Conservation (phyloP, 768 basidiomycete genomes). For the Tulasnella sp. region DNA sequence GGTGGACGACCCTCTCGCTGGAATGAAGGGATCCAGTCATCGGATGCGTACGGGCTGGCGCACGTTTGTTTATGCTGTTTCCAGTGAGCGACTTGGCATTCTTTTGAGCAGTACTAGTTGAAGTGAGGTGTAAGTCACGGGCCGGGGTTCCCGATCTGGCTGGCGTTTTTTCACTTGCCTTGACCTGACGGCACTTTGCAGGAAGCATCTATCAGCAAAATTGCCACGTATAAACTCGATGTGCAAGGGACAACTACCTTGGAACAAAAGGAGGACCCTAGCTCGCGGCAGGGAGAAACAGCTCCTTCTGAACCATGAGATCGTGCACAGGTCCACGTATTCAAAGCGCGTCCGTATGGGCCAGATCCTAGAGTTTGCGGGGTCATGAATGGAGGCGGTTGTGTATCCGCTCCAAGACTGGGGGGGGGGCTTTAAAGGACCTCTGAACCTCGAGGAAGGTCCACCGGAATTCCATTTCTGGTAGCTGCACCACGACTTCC, state of each 20-base stretch:
- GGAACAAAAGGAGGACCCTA: not conserved
- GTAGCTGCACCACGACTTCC: too few relatives aligned
- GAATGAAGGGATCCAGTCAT: slow-evolving; percentile 17
- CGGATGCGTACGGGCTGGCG: not conserved
- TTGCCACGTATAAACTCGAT: not conserved
- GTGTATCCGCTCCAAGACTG: not conserved
- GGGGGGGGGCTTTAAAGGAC: not conserved
- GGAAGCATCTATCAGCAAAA: not conserved
- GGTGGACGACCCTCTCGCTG: slow-evolving; percentile 3
- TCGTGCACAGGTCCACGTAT: not conserved
- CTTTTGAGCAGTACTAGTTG: slow-evolving; percentile 45
- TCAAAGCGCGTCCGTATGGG: not conserved
- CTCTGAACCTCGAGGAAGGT: not conserved
- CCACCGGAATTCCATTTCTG: not conserved
- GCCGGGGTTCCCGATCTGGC: not conserved
- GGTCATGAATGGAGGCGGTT: not conserved
- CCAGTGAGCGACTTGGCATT: slow-evolving; percentile 46
- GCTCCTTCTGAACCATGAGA: not conserved
- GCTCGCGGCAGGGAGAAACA: not conserved
- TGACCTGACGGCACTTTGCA: not conserved
- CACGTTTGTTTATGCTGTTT: slow-evolving; percentile 35
- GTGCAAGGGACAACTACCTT: not conserved
- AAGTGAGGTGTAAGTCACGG: too few relatives aligned
- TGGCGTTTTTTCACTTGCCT: not conserved
- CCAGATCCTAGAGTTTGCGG: not conserved